Percentiles rank a stretch among this genome's conserved stretches.
Evolutionary conservation across 129 eudicot species (phyloP).

Genomic region (Lonicera japonica): DNA sequence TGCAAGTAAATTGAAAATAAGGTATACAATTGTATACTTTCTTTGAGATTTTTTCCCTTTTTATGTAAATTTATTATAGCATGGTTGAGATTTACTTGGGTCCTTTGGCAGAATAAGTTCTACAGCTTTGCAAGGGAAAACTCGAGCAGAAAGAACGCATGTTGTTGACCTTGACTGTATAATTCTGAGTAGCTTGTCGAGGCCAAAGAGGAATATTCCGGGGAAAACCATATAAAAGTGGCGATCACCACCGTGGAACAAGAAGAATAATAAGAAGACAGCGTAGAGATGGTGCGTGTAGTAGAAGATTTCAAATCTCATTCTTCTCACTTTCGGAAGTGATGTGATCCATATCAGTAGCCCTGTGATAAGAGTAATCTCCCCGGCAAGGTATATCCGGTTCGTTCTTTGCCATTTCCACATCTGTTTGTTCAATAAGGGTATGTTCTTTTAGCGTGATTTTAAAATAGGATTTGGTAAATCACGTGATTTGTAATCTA

Average conservation of each 20-base stretch:
- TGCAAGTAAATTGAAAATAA: conserved; percentile 25
- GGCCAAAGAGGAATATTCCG: conserved; percentile 62
- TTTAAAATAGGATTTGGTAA: no score
- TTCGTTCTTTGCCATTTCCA: conserved; percentile 89
- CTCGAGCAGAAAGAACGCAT: conserved; percentile 68
- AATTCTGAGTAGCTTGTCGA: conserved; percentile 65
- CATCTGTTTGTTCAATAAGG: conserved; percentile 41
- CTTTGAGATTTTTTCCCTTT: background rate
- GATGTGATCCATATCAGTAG: conserved; percentile 77
- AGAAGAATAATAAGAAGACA: conserved; percentile 64
- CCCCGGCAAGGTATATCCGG: conserved; percentile 85
- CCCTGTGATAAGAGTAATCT: conserved; percentile 56
- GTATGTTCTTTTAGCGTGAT: no score
- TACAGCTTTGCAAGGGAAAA: conserved; percentile 61
- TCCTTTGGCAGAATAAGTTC: conserved; percentile 76
- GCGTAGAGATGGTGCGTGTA: conserved; percentile 76
- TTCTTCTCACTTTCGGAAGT: conserved; percentile 81
- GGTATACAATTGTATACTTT: background rate
- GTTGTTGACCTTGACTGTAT: conserved; percentile 62
- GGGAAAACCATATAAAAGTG: conserved; percentile 81
- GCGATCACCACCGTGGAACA: conserved; percentile 90
- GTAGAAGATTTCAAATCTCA: conserved; percentile 65
- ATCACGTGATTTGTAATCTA: no score
- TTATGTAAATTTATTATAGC: background rate
- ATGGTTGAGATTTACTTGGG: conserved; percentile 41